phyloP scores from a whole-genome alignment of 1,139 yeast species.

The Kluyveromyces sp. region DNA sequence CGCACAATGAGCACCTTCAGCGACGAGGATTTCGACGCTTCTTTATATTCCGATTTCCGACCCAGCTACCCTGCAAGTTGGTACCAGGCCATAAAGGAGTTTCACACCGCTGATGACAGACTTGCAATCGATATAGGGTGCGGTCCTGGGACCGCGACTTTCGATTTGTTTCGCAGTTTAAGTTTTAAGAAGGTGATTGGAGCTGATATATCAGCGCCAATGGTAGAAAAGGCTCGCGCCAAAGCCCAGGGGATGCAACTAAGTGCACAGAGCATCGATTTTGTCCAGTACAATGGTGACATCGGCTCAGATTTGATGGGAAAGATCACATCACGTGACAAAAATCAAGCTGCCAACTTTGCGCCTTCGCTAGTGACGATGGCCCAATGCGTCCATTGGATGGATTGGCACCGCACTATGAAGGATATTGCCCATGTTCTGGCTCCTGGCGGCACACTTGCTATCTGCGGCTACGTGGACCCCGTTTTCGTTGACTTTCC shows the following conservation, averaged over 20 bases:
- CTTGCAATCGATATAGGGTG: constrained; percentile 67
- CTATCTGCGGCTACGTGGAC: constrained; percentile 76
- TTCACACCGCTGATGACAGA: constrained; percentile 33
- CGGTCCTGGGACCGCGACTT: constrained; percentile 78
- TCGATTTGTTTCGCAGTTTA: constrained; percentile 40
- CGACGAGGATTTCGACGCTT: constrained; percentile 49
- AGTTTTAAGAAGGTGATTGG: constrained; percentile 43
- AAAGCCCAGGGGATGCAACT: not conserved
- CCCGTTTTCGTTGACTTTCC: constrained; percentile 44
- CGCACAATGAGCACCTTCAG: constrained; percentile 63
- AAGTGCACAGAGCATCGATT: constrained; percentile 9
- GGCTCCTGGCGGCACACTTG: constrained; percentile 55
- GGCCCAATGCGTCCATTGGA: constrained; percentile 81
- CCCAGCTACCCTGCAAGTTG: constrained; percentile 59
- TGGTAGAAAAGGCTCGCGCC: constrained; percentile 47
- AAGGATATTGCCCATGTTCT: constrained; percentile 43
- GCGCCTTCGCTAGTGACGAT: constrained; percentile 43
- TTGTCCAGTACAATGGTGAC: constrained; percentile 34
- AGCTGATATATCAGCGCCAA: constrained; percentile 56
- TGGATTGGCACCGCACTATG: constrained; percentile 50
- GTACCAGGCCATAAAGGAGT: constrained; percentile 39
- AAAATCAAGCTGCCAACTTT: constrained; percentile 30
- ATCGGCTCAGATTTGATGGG: constrained; percentile 14
- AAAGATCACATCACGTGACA: constrained; percentile 13
- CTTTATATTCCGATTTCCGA: constrained; percentile 52